These are phyloP conservation scores for Clohesyomyces aquaticus DNA, from an alignment of 495 filamentous ascomycete genomes.

Conservation along the genomic window DNA sequence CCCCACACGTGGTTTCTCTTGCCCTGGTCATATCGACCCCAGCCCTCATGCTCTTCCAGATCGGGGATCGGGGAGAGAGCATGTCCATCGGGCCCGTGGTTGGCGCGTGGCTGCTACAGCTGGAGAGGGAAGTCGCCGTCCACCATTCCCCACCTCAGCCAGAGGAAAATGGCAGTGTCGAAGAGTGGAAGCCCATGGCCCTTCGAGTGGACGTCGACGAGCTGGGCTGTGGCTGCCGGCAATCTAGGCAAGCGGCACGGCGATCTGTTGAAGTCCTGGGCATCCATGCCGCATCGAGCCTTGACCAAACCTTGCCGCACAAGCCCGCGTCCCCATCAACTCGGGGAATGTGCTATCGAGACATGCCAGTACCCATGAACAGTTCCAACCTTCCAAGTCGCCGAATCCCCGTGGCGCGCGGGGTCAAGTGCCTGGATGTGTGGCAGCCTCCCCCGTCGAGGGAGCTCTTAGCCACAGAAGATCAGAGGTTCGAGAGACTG, in stretches of 20 bases:
- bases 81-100: not conserved
- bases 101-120: not conserved
- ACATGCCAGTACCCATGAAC: too few species aligned
- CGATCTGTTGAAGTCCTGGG: conserved; percentile 12
- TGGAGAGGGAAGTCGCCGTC: not conserved
- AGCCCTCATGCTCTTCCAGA: not conserved
- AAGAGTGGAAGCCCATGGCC: not conserved
- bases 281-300: conserved; percentile 9
- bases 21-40: not conserved
- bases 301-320: not conserved
- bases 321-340: not conserved
- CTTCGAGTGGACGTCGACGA: conserved; percentile 3
- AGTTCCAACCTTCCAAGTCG: too few species aligned
- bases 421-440: too few species aligned
- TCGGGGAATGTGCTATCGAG: not conserved
- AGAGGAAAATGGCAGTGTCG: not conserved
- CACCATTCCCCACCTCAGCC: not conserved
- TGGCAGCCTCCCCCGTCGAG: not conserved
- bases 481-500: not conserved
- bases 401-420: too few species aligned
- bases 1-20: too few species aligned
- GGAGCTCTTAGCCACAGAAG: not conserved
- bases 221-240: conserved; percentile 21
- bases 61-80: not conserved
- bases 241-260: conserved; percentile 26